Base-by-base conservation (phyloP, 768 basidiomycete species). In the Lyophyllum decastes region DNA sequence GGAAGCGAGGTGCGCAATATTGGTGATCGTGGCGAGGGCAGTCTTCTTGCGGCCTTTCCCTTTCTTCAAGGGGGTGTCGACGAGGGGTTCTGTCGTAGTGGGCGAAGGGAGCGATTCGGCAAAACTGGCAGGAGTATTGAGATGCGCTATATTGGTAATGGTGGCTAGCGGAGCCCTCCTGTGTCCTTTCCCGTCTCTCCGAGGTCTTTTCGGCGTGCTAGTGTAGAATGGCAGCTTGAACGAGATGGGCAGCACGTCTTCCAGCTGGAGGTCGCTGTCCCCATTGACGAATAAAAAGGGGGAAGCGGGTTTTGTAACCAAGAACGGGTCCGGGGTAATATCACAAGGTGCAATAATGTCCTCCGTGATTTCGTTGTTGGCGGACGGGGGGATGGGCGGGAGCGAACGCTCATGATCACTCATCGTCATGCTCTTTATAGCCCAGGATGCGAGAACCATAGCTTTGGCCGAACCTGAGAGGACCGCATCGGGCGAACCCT, bases 41-140 rank as follows among this genome's bases (percentile, higher is more conserved):
- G 55, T 49, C 49, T 64, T 52, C 46, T 52, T 61, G 49, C 64
- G 61, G 19, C 56, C 59, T n/a, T 59, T 60, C 8, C 51, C 54
- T 7, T 40, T 46, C 34, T 33, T 51, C 38, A 30, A 30, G 10
- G 30, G 30, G 30, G 30, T 30, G 54, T 38, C 35, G 35, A 38
- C 35, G 16, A 38, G 14, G 35, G 35, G 35, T 16, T 38, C 35
- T 38, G 16, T 38, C 35, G 41, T 24, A 19, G 52, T 57, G 9
- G 27, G 44, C 9, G 60, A 54, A 10, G 52, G 22, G n/a, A 35
- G 22, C 17, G 43, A 51, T 26, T 33, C 55, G 26, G 30, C 12
- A 25, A 38, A 43, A 25, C 19, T 49, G 11, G 11, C 46, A 2
- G 21, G 26, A 19, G 10, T 24, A 11, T 43, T 30, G 6, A 60